Base-by-base conservation (phyloP, 768 basidiomycete species). In the Cystofilobasidium macerans region DNA sequence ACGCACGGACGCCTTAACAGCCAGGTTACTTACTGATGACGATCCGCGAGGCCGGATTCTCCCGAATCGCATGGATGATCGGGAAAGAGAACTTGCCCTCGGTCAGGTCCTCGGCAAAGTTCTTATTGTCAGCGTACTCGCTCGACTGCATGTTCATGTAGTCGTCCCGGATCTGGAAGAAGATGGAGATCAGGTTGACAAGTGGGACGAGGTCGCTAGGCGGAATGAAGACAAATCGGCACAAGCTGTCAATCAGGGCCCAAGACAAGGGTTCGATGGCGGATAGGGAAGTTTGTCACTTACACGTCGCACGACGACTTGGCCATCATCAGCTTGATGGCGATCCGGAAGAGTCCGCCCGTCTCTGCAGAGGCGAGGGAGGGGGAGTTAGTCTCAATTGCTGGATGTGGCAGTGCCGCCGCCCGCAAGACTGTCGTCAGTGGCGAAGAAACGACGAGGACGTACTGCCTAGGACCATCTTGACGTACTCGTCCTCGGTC, bases 61-160 rank as follows among this genome's bases (percentile, higher is more conserved):
- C 82, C 35, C 87, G 84, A 56, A 97, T 85, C 24, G 87, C 85
- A 75, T 97, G 94, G 0, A 98, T 85, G 36, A 97, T 81, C 0
- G 92, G 93, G 77, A 98, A 98, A 4, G 89, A 93, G 79, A 98
- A 98, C 75, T 98, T 98, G 9, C 94, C 94, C 77, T 97, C 94
- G 0, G 89, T 86, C 18, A 98, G 79, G 73, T 98, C 94, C 76
- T 98, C 93, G 0, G 88, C 88, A 75, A 89, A 94, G 2, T 79
- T 79, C 67, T 81, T 81, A 72, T 80, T 88, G 48, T 82, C 82
- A 2, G 84, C 79, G 72, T 97, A 97, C 89, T 92, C 84, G 22
- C 82, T 81, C 57, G 88, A 89, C 72, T 93, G 86, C 30, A 97
- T 78, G 71, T 97, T 97, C 88, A 94, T 90, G 54, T 92, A 87